A percentile compares a stretch with the other conserved stretches of the same genome.
Conservation (phyloP, 169 alveolate genomes). For the Theileria luwenshuni region DNA sequence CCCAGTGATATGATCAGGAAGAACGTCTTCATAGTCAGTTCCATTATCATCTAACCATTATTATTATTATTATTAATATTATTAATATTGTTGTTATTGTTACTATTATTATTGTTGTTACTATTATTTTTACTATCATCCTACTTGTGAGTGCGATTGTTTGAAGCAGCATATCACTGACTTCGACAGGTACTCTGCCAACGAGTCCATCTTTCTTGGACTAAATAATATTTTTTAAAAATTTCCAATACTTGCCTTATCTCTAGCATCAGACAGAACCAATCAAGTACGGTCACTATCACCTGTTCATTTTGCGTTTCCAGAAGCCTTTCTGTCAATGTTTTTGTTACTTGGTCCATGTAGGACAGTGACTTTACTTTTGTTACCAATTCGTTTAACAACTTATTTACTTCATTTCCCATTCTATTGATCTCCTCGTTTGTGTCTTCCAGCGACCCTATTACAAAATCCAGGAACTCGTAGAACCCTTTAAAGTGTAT, state of each 20-base stretch:
- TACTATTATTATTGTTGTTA: too few relatives aligned
- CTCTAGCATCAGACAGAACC: conserved; percentile 54
- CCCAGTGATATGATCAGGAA: conserved; percentile 55
- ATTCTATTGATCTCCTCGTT: conserved; percentile 45
- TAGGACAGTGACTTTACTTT: conserved; percentile 46
- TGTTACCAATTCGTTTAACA: conserved; percentile 21
- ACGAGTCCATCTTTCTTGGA: conserved; percentile 42
- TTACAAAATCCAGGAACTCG: conserved; percentile 27
- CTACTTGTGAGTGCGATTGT: conserved; percentile 62
- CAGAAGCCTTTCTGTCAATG: conserved; percentile 24
- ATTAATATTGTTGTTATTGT: too few relatives aligned
- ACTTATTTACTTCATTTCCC: conserved; percentile 62
- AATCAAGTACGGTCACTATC: conserved; percentile 53
- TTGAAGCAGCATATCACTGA: conserved; percentile 59
- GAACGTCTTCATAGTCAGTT: conserved; percentile 42
- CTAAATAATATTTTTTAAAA: conserved; percentile 2
- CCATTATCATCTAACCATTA: conserved; percentile 34
- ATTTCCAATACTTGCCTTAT: conserved; percentile 10
- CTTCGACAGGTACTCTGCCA: conserved; percentile 28
- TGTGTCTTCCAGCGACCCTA: conserved; percentile 38
- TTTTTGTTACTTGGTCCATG: conserved; percentile 30
- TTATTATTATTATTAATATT: background rate
- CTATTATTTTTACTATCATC: background rate
- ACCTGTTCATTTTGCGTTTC: conserved; percentile 37
- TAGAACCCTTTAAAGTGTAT: conserved; percentile 59